Conservation (phyloP, 768 basidiomycete species). For the Termitomyces titanicus region DNA sequence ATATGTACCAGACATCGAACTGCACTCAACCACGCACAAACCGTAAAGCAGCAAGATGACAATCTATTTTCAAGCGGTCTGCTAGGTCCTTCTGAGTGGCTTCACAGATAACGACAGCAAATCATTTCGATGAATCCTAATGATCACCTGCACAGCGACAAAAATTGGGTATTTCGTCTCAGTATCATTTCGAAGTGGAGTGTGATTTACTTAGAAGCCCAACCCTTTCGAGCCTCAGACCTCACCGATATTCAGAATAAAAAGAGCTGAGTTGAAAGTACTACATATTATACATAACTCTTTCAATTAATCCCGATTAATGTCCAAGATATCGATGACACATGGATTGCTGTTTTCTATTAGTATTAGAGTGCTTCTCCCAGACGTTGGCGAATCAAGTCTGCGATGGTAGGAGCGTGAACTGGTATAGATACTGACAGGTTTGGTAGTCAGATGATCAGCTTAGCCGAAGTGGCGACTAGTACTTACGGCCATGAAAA, state of each 20-base stretch:
- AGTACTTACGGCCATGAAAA: conserved; percentile 4
- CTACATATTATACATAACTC: not conserved
- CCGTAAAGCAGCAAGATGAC: too few species aligned
- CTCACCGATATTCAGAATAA: not conserved
- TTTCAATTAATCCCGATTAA: not conserved
- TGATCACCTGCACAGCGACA: too few species aligned
- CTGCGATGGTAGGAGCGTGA: conserved; percentile 1
- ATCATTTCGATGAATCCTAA: too few species aligned
- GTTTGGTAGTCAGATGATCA: not conserved
- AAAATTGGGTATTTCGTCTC: too few species aligned
- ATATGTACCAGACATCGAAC: too few species aligned
- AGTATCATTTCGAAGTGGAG: too few species aligned
- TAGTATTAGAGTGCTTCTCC: not conserved
- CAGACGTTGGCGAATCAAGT: conserved; percentile 6
- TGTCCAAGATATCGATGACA: not conserved
- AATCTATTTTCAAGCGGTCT: too few species aligned
- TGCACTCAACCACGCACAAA: too few species aligned
- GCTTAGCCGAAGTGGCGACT: not conserved
- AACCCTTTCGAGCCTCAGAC: too few species aligned
- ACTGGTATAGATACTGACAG: conserved; percentile 10
- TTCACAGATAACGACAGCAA: too few species aligned
- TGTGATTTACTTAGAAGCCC: too few species aligned
- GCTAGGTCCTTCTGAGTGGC: too few species aligned
- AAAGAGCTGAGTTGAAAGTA: not conserved
- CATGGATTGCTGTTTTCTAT: not conserved